Percentiles rank a stretch among this genome's conserved stretches.
phyloP scores from a whole-genome alignment of 768 basidiomycete genomes.

The Candolleomyces efflorescens region DNA sequence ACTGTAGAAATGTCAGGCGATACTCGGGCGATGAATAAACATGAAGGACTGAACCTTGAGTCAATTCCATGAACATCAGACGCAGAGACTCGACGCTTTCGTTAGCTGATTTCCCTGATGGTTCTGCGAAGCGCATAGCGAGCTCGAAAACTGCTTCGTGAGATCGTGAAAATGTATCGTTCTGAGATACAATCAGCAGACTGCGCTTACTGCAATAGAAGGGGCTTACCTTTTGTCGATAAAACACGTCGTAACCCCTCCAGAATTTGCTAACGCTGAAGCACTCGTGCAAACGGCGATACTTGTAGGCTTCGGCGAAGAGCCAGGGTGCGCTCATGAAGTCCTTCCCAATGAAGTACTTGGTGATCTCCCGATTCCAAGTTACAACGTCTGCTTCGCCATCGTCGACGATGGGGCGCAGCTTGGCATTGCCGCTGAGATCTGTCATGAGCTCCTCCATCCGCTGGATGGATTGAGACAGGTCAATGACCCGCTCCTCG shows the following conservation, averaged over 20 bases:
- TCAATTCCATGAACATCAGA: constrained; percentile 88
- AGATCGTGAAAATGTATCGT: constrained; percentile 94
- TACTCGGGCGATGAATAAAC: constrained; percentile 12
- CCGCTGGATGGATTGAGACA: constrained; percentile 80
- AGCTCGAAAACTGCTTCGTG: constrained; percentile 90
- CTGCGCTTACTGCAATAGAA: not conserved
- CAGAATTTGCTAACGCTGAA: constrained; percentile 91
- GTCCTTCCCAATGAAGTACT: constrained; percentile 88
- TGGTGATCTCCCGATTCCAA: constrained; percentile 97
- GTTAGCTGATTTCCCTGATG: constrained; percentile 52
- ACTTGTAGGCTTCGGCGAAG: constrained; percentile 94
- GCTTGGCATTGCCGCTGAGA: constrained; percentile 76
- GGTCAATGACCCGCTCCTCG: constrained; percentile 82
- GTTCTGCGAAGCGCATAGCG: constrained; percentile 86
- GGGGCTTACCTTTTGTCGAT: constrained; percentile 74
- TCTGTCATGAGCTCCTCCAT: constrained; percentile 90
- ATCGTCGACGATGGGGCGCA: constrained; percentile 87
- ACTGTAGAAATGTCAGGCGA: constrained; percentile 39
- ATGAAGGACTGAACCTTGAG: constrained; percentile 56
- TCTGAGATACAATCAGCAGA: constrained; percentile 36
- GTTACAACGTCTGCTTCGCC: constrained; percentile 88
- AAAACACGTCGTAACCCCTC: constrained; percentile 92
- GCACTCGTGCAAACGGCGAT: constrained; percentile 87
- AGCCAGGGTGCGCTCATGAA: constrained; percentile 98
- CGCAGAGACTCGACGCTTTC: constrained; percentile 70